Conservation (phyloP, 306 rosid genomes). For the Sindora glabra region DNA sequence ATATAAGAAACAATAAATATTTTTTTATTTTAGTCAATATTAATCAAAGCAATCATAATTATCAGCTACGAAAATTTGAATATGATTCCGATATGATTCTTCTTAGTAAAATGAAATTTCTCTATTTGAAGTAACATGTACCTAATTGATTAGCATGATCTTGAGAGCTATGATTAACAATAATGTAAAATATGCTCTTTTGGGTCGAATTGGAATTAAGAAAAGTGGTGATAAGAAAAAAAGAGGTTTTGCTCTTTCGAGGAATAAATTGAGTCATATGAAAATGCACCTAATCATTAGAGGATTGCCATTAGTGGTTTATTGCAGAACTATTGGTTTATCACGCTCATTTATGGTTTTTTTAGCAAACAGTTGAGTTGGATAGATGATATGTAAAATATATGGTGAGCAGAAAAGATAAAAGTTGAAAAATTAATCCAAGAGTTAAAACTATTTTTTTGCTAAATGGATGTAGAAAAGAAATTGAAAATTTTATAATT, state of each 20-base stretch:
- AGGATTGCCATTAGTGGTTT: conserved; percentile 34
- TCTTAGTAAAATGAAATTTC: too few species aligned
- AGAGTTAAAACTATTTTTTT: too few species aligned
- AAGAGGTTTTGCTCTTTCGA: background rate
- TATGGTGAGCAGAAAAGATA: too few species aligned
- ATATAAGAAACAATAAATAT: too few species aligned
- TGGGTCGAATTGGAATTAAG: conserved; percentile 6
- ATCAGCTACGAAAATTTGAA: background rate
- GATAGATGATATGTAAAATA: too few species aligned
- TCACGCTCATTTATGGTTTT: conserved; percentile 11
- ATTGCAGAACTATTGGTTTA: background rate
- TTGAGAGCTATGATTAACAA: background rate
- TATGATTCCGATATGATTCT: background rate
- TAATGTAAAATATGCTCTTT: background rate
- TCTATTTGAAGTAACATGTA: background rate
- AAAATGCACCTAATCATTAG: conserved; percentile 41
- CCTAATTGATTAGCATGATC: background rate
- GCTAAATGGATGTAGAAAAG: too few species aligned
- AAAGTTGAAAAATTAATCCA: too few species aligned
- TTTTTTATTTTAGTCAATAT: too few species aligned
- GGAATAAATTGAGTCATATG: conserved; percentile 1
- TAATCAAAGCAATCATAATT: too few species aligned
- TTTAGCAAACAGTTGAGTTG: background rate
- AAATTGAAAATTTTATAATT: too few species aligned
- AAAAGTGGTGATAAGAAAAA: background rate